Evolutionary conservation across 371 early-diverging fungal species (phyloP), one percentile per base, ranked within the genome.

Genomic region (Mortierella sp.): DNA sequence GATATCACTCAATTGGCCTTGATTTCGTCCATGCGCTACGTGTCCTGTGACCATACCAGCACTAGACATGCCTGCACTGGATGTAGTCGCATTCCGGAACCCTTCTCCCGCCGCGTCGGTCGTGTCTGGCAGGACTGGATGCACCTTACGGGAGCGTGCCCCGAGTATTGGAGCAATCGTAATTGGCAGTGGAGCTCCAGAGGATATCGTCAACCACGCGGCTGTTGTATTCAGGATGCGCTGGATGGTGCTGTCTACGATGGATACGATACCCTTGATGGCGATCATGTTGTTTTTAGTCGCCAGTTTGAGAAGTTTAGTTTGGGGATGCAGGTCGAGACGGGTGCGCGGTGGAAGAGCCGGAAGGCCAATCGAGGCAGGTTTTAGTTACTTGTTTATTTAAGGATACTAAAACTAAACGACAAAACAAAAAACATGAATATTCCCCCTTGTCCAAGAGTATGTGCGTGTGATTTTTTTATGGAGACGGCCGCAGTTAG

Each of bases 61-160:
- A 45, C 44, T 3, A 0, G 13, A 26, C 47, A 71, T 26, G 71
- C 71, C n/a, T n/a, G n/a, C n/a, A n/a, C n/a, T n/a, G n/a, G n/a
- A n/a, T n/a, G n/a, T n/a, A n/a, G n/a, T 13, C n/a, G 14, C 1
- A 47, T 47, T 71, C 10, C 28, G 4, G 71, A 71, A 28, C 28
- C 47, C 10, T 47, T 71, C 28, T 8, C 5, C 1, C 71, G 47
- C 5, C 71, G 47, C 5, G 71, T 71, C 1, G 71, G 71, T 28
- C 71, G 47, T 13, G 21, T 71, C 16, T 71, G 71, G 71, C 47
- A 71, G 28, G 48, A 71, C n/a, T 71, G 71, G 71, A 71, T 71
- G 71, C 47, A 48, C 71, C 71, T 71, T 13, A 28, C 47, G 16
- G 48, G 71, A 13, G 10, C 48, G 13, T 71, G 71, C 16, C 71